Evolutionary conservation across 768 basidiomycete genomes (phyloP), one percentile per base, ranked within the genome.

Genomic region (Boletus vinaceobasis): DNA sequence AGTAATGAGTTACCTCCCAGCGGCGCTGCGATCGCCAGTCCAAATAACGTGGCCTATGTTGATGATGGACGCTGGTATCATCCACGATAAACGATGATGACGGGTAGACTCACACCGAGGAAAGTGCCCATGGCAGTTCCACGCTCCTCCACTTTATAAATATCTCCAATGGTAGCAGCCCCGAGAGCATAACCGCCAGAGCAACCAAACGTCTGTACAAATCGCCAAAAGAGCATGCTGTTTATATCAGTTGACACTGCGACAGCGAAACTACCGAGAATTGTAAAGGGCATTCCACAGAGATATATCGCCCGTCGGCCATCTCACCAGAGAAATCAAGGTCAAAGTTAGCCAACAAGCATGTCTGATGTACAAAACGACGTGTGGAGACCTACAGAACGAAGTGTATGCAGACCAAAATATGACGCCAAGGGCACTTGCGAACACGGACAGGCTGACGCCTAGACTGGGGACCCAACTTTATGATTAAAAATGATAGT

Each of bases 231-330:
- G 60, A 91, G 74, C 5, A 92, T 70, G 32, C 17, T 15, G 72
- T 62, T 1, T 13, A 67, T 70, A 70, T 8, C 84, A 67, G 35
- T 62, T 0, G 85, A 76, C 0, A 71, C 53, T 0, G 83, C 81
- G 0, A 87, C 84, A 0, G 84, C 87, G 1, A 87, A 61, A 8
- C 86, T 85, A 0, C 79, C 85, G 0, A 85, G 49, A 32, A 79
- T 74, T 37, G 84, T 74, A 31, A 88, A 69, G 0, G 88, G 87
- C 13, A 88, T 71, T 5, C 79, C 79, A 31, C 68, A 68, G 5
- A 90, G 72, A 59, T 86, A 90, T 10, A 87, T 72, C 0, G 75
- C 73, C 19, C 83, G 72, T 3, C 88, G 76, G 3, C 90, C 89
- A 73, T 90, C 86, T 88, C 40, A 56, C 15, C 23, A 8, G 14